These are phyloP conservation scores for Fusarium sp. DNA, from an alignment of 2,329 filamentous ascomycete genomes.

Conservation along the genomic window DNA sequence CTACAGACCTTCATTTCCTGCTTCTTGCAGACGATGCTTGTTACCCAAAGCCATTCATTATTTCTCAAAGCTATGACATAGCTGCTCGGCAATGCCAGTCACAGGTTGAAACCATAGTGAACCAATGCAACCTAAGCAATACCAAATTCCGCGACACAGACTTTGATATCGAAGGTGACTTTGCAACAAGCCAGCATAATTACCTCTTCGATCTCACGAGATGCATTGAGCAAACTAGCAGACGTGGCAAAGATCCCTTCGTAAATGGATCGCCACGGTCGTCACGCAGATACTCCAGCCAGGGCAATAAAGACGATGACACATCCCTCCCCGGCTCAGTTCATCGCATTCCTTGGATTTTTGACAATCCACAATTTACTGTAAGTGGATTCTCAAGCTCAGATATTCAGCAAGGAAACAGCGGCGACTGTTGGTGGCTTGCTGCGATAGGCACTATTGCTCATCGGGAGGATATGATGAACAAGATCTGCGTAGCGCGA, in stretches of 20 bases:
- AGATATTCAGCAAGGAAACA: slow-evolving; percentile 58
- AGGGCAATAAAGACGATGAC: not conserved
- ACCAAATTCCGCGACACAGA: slow-evolving; percentile 59
- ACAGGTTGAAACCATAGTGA: not conserved
- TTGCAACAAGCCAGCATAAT: slow-evolving; percentile 49
- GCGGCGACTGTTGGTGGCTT: slow-evolving; percentile 80
- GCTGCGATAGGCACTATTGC: slow-evolving; percentile 76
- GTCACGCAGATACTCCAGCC: not conserved
- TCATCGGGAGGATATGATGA: slow-evolving; percentile 72
- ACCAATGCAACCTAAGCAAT: slow-evolving; percentile 56
- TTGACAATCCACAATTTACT: slow-evolving; percentile 55
- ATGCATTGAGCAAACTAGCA: not conserved
- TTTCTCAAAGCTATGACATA: not conserved
- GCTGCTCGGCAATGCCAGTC: not conserved
- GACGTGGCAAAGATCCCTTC: not conserved
- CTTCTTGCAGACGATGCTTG: not conserved
- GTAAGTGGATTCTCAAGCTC: slow-evolving; percentile 54
- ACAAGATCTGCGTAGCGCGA: slow-evolving; percentile 73
- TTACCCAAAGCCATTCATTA: not conserved
- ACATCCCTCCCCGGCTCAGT: slow-evolving; percentile 51
- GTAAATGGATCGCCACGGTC: not conserved
- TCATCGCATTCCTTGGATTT: slow-evolving; percentile 58
- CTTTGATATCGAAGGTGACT: slow-evolving; percentile 57
- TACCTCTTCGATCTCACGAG: slow-evolving; percentile 52
- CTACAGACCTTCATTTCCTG: not conserved